Conservation (phyloP, 139 green algal genomes). For the Trebouxia sp. region DNA sequence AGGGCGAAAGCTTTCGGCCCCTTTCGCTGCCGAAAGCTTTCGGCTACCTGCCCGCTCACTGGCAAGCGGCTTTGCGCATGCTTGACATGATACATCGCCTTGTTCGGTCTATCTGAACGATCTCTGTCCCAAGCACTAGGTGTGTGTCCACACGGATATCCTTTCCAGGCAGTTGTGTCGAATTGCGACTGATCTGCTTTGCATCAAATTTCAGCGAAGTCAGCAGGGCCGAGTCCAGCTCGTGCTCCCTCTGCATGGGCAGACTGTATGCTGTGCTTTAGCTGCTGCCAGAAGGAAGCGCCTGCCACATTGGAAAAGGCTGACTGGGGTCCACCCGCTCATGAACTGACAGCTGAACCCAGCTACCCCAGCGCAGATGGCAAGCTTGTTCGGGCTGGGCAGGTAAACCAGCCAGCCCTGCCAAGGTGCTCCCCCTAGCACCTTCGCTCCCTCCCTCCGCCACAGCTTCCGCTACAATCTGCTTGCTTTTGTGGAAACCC, state of each 20-base stretch:
- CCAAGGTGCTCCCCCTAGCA: conserved; percentile 25
- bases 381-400: conserved; percentile 26
- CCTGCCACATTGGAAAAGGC: neutral
- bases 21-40: no score
- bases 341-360: conserved; percentile 18
- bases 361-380: conserved; percentile 4
- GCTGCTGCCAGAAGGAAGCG: neutral
- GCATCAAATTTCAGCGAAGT: no score
- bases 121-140: no score
- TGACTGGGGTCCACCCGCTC: conserved; percentile 18
- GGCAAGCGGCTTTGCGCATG: no score
- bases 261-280: conserved; percentile 17
- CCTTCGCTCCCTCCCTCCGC: neutral
- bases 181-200: no score
- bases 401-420: conserved; percentile 25
- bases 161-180: no score
- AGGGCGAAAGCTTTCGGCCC: no score
- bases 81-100: no score
- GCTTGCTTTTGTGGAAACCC: neutral
- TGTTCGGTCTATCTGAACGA: no score
- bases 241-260: conserved; percentile 24
- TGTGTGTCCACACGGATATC: no score
- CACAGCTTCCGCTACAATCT: neutral
- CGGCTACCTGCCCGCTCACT: no score
- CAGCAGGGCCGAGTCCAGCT: no score